Base-by-base conservation (phyloP, 1,284 basidiomycete species). In the Cutaneotrichosporon spelunceum region DNA sequence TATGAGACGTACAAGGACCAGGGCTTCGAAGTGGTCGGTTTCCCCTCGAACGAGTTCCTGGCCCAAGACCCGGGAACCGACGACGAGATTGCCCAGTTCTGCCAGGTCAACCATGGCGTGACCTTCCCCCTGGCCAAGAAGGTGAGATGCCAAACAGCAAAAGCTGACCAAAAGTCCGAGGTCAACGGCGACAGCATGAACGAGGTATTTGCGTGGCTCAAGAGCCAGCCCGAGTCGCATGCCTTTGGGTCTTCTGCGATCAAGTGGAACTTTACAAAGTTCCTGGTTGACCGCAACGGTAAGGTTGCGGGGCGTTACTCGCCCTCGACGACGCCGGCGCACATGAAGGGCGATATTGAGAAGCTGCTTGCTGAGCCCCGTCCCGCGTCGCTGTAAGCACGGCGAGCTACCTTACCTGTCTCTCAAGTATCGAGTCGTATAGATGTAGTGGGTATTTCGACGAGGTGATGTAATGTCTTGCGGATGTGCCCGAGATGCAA, bases 111-210 rank as follows among this genome's bases (percentile, higher is more conserved):
- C 81, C 87, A 91, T 72, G 89, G 89, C 30, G 90, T 93, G 23
- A 85, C 83, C 7, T 93, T 93, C 81, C 89, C 88, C 8, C 81
- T 93, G 58, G 89, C 90, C 85, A 88, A 86, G 80, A 93, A 92
- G 74, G 77, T 75, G 53, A 36, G 80, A 61, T 79, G 72, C 2
- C 64, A n/a, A n/a, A 3, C 10, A 65, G 4, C 88, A 91, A 78
- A 90, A 92, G 72, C 90, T 56, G 54, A 56, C n/a, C 90, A 1
- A 23, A 56, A 78, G 76, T 88, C 88, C n/a, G 89, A 95, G 58
- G 93, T 95, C 59, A 96, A 95, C 76, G 92, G 93, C 13, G 85
- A 88, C 71, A 75, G 81, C 67, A 79, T 83, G 69, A 92, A 91
- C 78, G 84, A 89, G 71, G 89, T 92, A 9, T 94, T 86, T 82